A percentile compares a stretch with the other conserved stretches of the same genome.
phyloP scores from a whole-genome alignment of 2,329 filamentous ascomycete species.

The Cephalotrichum gorgonifer region DNA sequence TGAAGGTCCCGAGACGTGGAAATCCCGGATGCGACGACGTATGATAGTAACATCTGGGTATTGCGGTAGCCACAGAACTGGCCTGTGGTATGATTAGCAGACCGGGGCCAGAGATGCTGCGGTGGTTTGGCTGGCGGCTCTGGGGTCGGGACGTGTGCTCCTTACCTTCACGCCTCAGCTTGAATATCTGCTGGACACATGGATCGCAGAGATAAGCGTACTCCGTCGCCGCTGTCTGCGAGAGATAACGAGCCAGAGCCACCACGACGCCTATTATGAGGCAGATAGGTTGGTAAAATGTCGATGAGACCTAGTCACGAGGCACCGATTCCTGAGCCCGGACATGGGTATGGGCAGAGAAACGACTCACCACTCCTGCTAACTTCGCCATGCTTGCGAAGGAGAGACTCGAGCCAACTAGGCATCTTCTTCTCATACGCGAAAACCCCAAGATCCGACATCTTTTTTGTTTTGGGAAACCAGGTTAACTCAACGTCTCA shows the following conservation, averaged over 20 bases:
- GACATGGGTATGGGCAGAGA: background rate
- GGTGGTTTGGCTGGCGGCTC: background rate
- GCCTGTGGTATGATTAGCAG: slow-evolving; percentile 31
- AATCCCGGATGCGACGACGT: slow-evolving; percentile 51
- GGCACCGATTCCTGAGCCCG: background rate
- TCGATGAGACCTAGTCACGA: background rate
- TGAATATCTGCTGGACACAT: slow-evolving; percentile 67
- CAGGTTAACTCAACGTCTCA: too few species aligned
- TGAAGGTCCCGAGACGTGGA: slow-evolving; percentile 51
- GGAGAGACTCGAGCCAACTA: slow-evolving; percentile 50
- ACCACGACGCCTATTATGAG: background rate
- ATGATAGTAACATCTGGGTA: slow-evolving; percentile 83
- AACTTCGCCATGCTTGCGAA: slow-evolving; percentile 42
- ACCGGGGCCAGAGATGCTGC: too few species aligned
- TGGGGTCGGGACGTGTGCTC: background rate
- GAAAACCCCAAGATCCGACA: slow-evolving; percentile 59
- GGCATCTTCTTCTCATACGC: slow-evolving; percentile 70
- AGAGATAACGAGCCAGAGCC: background rate
- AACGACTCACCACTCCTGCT: background rate
- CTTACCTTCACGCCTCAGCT: slow-evolving; percentile 61
- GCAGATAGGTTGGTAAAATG: background rate
- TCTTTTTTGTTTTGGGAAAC: slow-evolving; percentile 18
- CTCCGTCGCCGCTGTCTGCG: slow-evolving; percentile 34
- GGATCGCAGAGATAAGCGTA: slow-evolving; percentile 74
- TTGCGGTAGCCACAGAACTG: slow-evolving; percentile 94